A percentile compares a stretch with the other conserved stretches of the same genome.
Conservation (phyloP, 192 early-diverging fungal species). For the Backusella mclennaniae region DNA sequence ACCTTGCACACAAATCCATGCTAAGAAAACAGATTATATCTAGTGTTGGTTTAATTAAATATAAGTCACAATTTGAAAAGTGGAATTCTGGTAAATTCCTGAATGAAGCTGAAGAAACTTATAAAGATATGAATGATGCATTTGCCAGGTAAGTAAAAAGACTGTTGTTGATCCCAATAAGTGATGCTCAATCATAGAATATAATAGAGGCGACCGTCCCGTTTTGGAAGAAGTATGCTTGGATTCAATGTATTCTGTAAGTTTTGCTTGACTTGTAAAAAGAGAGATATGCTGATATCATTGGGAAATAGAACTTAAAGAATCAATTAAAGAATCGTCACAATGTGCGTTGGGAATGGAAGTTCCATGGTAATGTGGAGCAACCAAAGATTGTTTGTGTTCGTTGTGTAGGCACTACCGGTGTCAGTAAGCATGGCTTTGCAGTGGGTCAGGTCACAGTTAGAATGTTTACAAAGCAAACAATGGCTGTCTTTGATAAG, state of each 20-base stretch:
- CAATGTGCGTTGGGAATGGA: constrained; percentile 53
- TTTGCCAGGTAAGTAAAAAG: constrained; percentile 44
- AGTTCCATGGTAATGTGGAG: constrained; percentile 52
- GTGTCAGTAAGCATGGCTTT: constrained; percentile 36
- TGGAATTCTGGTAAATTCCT: constrained; percentile 60
- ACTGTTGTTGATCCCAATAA: too few species aligned
- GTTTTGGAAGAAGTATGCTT: constrained; percentile 57
- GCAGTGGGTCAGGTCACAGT: constrained; percentile 64
- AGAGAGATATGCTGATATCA: neutral
- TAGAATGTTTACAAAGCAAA: constrained; percentile 64
- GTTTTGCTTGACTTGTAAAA: neutral
- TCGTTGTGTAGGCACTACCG: constrained; percentile 46
- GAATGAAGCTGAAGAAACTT: constrained; percentile 55
- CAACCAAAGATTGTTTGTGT: constrained; percentile 60
- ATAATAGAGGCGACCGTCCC: constrained; percentile 50
- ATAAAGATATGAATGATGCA: constrained; percentile 66
- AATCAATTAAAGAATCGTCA: constrained; percentile 59
- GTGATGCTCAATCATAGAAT: neutral
- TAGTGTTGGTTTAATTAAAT: constrained; percentile 51
- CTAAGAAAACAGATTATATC: neutral
- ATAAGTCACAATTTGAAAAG: constrained; percentile 50
- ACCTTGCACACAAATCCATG: neutral
- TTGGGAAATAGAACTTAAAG: constrained; percentile 50
- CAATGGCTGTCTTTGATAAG: constrained; percentile 51
- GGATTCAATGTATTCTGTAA: constrained; percentile 55